Base-by-base conservation (phyloP, 2,329 filamentous ascomycete species). In the Drechslerella coelobrocha region DNA sequence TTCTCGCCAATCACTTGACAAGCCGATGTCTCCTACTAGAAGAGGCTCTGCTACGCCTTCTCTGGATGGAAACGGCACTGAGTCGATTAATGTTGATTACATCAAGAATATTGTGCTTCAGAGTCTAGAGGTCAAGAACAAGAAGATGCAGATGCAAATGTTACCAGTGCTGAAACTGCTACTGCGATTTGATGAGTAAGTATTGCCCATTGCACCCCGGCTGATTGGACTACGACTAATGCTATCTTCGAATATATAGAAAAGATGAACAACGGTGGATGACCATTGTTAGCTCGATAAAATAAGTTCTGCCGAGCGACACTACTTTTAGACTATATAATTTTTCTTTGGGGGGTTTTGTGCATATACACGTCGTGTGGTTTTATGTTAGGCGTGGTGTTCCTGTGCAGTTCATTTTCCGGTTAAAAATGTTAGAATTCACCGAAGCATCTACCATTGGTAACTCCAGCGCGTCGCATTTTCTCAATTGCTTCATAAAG, bases 221-320 rank as follows among this genome's bases (percentile, higher is more conserved):
- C 77, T 74, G 57, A 75, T 72, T 51, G 57, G 47, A 23, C 8
- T 55, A 27, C 23, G 4, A 21, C 21, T 7, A 52, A 84, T 83
- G 72, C 75, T 79, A 8, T 17, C n/a, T 41, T 41, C 3, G 9
- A 4, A 63, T 68, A 3, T 34, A 60, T 63, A 86, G 84, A 75
- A 85, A 84, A 75, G 92, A 96, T 75, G 89, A 94, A 80, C 88
- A 94, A 79, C 93, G 91, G 79, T 96, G 91, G 91, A 86, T 88
- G 79, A 85, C 87, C 17, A 91, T 89, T 1, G 87, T 96, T 14
- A 83, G 85, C 69, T 68, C 69, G 14, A 68, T 68, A 24, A 72
- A 66, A 63, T 63, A 53, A 55, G 19, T n/a, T 34, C 7, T 34
- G 7, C 29, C 7, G 29, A 34, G 29, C 12, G 29, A 14, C n/a